Percentiles rank a stretch among this genome's conserved stretches.
Conservation (phyloP, 192 early-diverging fungal genomes). For the Kickxella alabastrina region DNA sequence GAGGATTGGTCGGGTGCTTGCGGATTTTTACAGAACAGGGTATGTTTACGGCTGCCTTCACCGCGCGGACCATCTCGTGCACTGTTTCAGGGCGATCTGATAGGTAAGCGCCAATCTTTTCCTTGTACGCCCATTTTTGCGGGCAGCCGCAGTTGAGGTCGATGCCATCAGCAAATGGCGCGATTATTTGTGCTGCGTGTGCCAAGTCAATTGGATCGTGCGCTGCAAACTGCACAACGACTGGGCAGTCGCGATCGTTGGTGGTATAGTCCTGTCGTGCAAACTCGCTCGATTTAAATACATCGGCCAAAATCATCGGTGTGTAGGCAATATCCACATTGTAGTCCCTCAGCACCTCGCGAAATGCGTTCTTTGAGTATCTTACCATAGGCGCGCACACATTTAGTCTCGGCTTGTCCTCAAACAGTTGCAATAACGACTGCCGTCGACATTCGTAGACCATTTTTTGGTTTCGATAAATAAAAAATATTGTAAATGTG, state of each 20-base stretch:
- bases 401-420: slow-evolving; percentile 61
- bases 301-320: slow-evolving; percentile 94
- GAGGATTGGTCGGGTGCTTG: slow-evolving; percentile 56
- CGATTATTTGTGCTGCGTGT: slow-evolving; percentile 77
- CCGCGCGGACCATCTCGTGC: slow-evolving; percentile 82
- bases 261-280: slow-evolving; percentile 86
- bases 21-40: slow-evolving; percentile 87
- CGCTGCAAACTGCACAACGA: slow-evolving; percentile 94
- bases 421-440: slow-evolving; percentile 55
- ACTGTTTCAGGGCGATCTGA: slow-evolving; percentile 88
- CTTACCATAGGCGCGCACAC: slow-evolving; percentile 96
- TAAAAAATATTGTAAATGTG: too few relatives aligned
- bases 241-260: slow-evolving; percentile 72
- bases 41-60: slow-evolving; percentile 62
- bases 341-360: slow-evolving; percentile 81
- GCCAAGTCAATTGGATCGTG: slow-evolving; percentile 74
- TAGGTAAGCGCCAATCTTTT: slow-evolving; percentile 80
- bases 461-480: slow-evolving; percentile 15
- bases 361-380: slow-evolving; percentile 92
- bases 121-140: slow-evolving; percentile 91
- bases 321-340: slow-evolving; percentile 86
- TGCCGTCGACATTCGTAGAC: slow-evolving; percentile 24
- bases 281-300: slow-evolving; percentile 80
- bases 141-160: slow-evolving; percentile 95
- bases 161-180: slow-evolving; percentile 70